phyloP scores from a whole-genome alignment of 495 filamentous ascomycete genomes.

The Amorphotheca resinae region DNA sequence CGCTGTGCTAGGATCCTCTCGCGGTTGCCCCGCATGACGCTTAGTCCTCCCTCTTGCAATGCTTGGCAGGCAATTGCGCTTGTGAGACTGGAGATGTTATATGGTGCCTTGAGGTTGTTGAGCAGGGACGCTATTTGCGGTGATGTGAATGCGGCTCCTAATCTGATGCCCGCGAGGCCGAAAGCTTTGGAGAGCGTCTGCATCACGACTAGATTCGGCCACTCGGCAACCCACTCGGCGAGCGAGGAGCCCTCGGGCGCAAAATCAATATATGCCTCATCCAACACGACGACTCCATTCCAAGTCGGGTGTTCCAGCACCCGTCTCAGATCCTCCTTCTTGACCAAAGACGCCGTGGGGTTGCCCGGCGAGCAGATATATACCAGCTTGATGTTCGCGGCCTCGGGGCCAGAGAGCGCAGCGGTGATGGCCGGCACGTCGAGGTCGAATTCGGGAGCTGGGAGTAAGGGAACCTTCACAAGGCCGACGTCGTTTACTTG shows the following conservation, averaged over 20 bases:
- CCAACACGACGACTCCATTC: slow-evolving; percentile 89
- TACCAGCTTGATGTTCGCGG: slow-evolving; percentile 61
- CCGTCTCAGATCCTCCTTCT: slow-evolving; percentile 58
- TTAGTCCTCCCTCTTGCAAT: slow-evolving; percentile 48
- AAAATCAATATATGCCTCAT: slow-evolving; percentile 97
- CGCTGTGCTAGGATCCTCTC: slow-evolving; percentile 62
- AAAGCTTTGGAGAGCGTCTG: slow-evolving; percentile 96
- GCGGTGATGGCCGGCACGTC: slow-evolving; percentile 57
- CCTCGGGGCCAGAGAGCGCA: slow-evolving; percentile 40
- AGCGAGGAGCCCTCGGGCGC: slow-evolving; percentile 65
- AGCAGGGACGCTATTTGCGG: slow-evolving; percentile 52
- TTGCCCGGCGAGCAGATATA: slow-evolving; percentile 95
- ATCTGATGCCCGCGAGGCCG: slow-evolving; percentile 81
- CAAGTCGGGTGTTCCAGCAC: slow-evolving; percentile 80
- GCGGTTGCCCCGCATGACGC: slow-evolving; percentile 56
- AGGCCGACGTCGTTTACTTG: slow-evolving; percentile 83
- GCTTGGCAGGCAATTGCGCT: slow-evolving; percentile 68
- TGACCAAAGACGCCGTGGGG: slow-evolving; percentile 68
- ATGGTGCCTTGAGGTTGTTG: slow-evolving; percentile 89
- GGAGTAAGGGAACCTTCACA: slow-evolving; percentile 66
- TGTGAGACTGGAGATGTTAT: slow-evolving; percentile 82
- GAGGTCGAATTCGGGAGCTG: slow-evolving; percentile 50
- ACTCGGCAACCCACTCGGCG: slow-evolving; percentile 86
- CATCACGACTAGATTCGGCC: slow-evolving; percentile 96
- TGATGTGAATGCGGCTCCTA: slow-evolving; percentile 53